phyloP scores from a whole-genome alignment of 352 stramenopile species.

The Aphanomyces astaci region DNA sequence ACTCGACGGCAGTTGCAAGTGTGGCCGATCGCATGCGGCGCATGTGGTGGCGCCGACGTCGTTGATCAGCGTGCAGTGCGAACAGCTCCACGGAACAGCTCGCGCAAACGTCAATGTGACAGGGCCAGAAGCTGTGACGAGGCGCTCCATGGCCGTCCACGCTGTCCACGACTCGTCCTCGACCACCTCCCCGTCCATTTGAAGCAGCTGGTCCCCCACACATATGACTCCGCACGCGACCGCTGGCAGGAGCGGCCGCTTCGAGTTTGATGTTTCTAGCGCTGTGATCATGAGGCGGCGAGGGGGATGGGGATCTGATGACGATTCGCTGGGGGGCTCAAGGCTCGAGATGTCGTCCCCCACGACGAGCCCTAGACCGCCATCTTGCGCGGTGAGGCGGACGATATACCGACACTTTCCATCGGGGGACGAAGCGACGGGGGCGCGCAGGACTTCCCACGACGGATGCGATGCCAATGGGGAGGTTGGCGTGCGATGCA shows the following conservation, averaged over 20 bases:
- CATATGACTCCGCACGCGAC: conserved; percentile 62
- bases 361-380: conserved; percentile 59
- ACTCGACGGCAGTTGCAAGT: too few relatives aligned
- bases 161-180: conserved; percentile 33
- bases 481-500: too few relatives aligned
- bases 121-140: conserved; percentile 58
- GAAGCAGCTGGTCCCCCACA: conserved; percentile 47
- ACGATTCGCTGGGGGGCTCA: background rate
- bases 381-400: conserved; percentile 50
- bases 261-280: conserved; percentile 54
- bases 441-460: background rate
- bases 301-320: background rate
- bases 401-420: conserved; percentile 29
- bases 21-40: conserved; percentile 36
- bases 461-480: background rate
- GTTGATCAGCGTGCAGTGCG: conserved; percentile 70
- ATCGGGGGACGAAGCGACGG: background rate
- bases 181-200: conserved; percentile 48
- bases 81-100: conserved; percentile 52
- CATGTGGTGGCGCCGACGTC: conserved; percentile 31
- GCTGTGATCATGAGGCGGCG: conserved; percentile 42
- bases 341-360: conserved; percentile 26
- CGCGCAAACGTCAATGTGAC: conserved; percentile 61
- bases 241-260: conserved; percentile 49
- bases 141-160: conserved; percentile 55